A percentile compares a stretch with the other conserved stretches of the same genome.
Evolutionary conservation across 257 asterid species (phyloP).

Genomic region (Solanum okadae): DNA sequence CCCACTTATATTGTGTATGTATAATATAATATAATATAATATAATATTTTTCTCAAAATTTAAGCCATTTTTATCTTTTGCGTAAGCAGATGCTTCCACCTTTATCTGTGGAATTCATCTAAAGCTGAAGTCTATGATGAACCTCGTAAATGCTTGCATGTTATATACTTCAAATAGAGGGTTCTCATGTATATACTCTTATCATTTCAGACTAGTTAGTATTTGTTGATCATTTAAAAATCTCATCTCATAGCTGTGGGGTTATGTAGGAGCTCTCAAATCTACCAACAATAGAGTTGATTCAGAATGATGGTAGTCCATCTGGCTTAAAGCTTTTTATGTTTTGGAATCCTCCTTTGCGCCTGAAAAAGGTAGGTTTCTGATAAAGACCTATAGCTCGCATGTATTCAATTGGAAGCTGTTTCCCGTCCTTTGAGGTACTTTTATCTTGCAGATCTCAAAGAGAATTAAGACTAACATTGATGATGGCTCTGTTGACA

Average conservation of each 20-base stretch:
- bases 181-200: not conserved
- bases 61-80: not conserved
- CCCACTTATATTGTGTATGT: not conserved
- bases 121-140: not conserved
- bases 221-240: not conserved
- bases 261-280: slow-evolving; percentile 61
- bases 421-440: slow-evolving; percentile 1
- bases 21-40: not conserved
- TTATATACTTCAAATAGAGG: not conserved
- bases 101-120: not conserved
- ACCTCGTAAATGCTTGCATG: not conserved
- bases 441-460: slow-evolving; percentile 36
- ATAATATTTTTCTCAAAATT: not conserved
- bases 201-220: not conserved
- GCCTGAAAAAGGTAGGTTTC: slow-evolving; percentile 58
- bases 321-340: slow-evolving; percentile 72
- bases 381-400: not conserved
- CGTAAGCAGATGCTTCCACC: not conserved
- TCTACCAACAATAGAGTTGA: slow-evolving; percentile 53
- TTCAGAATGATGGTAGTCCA: slow-evolving; percentile 93
- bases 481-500: slow-evolving; percentile 31
- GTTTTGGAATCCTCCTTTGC: slow-evolving; percentile 93
- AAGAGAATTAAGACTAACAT: slow-evolving; percentile 31
- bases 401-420: not conserved
- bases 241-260: not conserved